phyloP scores from a whole-genome alignment of 2,329 filamentous ascomycete species.

The Fusarium sp. region DNA sequence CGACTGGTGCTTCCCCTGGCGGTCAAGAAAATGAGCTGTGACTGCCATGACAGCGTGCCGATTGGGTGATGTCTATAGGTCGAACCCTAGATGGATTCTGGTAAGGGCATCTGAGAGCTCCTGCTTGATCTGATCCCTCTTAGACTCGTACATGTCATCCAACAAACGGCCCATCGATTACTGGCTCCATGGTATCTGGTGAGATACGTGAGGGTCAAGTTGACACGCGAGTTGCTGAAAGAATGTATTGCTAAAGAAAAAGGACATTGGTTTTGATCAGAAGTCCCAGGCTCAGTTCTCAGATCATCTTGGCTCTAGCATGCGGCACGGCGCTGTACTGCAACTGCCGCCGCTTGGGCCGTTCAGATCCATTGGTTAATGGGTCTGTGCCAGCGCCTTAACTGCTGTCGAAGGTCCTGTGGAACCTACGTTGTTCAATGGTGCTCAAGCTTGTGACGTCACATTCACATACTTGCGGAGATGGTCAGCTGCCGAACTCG shows the following conservation, averaged over 20 bases:
- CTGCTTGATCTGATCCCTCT: background rate
- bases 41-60: background rate
- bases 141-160: background rate
- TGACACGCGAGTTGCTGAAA: background rate
- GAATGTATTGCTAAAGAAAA: background rate
- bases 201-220: background rate
- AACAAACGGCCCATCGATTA: background rate
- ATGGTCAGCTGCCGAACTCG: background rate
- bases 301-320: background rate
- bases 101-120: background rate
- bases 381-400: background rate
- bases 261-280: background rate
- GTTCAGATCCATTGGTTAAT: background rate
- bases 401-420: background rate
- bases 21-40: background rate
- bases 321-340: background rate
- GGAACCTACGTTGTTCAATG: background rate
- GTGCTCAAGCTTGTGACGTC: background rate
- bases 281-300: background rate
- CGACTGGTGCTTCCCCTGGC: background rate
- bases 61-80: background rate
- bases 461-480: slow-evolving; percentile 1
- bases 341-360: background rate
- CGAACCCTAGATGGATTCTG: background rate
- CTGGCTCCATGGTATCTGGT: background rate